Conservation (phyloP, 805 yeast species). For the Wickerhamiella lipophila region DNA sequence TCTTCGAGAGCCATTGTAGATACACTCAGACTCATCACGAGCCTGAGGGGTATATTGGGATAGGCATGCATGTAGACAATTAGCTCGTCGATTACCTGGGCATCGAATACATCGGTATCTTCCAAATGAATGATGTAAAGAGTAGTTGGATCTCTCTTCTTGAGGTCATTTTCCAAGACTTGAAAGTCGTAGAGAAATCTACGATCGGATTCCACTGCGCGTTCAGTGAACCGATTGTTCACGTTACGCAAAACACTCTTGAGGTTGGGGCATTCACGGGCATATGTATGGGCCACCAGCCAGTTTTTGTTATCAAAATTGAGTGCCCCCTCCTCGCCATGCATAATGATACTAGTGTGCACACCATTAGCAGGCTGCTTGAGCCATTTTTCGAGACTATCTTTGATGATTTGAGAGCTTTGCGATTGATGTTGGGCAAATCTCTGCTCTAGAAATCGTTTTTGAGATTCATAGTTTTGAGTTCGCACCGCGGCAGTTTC, state of each 20-base stretch:
- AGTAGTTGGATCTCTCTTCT: conserved; percentile 2
- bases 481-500: background rate
- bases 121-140: conserved; percentile 26
- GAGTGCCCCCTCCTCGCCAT: background rate
- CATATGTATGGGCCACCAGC: conserved; percentile 24
- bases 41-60: conserved; percentile 25
- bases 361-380: background rate
- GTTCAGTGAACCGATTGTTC: conserved; percentile 26
- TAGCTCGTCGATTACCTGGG: conserved; percentile 23
- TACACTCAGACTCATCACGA: conserved; percentile 29
- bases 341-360: background rate
- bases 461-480: background rate
- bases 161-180: conserved; percentile 28
- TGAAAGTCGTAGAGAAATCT: conserved; percentile 30
- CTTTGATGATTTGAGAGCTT: background rate
- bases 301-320: conserved; percentile 10
- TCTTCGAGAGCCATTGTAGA: conserved; percentile 29
- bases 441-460: background rate
- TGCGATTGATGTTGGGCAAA: background rate
- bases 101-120: conserved; percentile 31
- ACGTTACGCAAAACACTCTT: conserved; percentile 26
- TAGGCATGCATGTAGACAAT: conserved; percentile 27
- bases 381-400: background rate
- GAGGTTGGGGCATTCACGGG: conserved; percentile 29
- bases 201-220: conserved; percentile 23